Evolutionary conservation across 768 basidiomycete genomes (phyloP), one percentile per base, ranked within the genome.

Genomic region (Suillus fuscotomentosus): DNA sequence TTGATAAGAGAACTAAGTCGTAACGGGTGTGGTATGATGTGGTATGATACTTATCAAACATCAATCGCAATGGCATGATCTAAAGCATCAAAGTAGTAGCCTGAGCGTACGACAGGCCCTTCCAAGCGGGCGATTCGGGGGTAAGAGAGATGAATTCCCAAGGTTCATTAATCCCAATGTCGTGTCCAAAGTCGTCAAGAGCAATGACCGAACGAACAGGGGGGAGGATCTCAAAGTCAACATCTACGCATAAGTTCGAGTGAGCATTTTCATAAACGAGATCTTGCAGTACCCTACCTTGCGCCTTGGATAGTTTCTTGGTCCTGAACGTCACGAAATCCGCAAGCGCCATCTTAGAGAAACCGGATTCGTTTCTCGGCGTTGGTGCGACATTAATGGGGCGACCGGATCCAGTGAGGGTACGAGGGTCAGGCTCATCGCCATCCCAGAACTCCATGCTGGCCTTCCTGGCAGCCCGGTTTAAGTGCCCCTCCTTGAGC

Each of bases 81-180:
- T 65, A 74, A 66, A 73, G 69, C 27, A 71, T 68, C 45, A 68
- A 67, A 39, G 59, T 67, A 55, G 60, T 72, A 2, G 65, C 75
- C 55, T 76, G 72, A 11, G 75, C 75, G 53, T 76, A 76, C 13
- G 75, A 76, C 64, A 75, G 69, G 63, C 71, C 73, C 68, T 69
- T 71, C 73, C 75, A 75, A 51, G 67, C 61, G 43, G 71, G 64
- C 14, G 71, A 73, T 13, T 77, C 73, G 38, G 65, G 63, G 15
- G 76, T 64, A 39, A 73, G 71, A 55, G 74, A 69, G 38, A 76
- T 43, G 55, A 77, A 76, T 45, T 76, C 76, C 75, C 75, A 76
- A 22, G 71, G 66, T 45, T 76, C 75, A 24, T 77, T 71, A 6
- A 59, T 56, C 13, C 77, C 74, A 2, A 48, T 60, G 47, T 67